A percentile compares a stretch with the other conserved stretches of the same genome.
These are phyloP conservation scores for Santalum album DNA, from an alignment of 164 flowering plant species.

Conservation along the genomic window DNA sequence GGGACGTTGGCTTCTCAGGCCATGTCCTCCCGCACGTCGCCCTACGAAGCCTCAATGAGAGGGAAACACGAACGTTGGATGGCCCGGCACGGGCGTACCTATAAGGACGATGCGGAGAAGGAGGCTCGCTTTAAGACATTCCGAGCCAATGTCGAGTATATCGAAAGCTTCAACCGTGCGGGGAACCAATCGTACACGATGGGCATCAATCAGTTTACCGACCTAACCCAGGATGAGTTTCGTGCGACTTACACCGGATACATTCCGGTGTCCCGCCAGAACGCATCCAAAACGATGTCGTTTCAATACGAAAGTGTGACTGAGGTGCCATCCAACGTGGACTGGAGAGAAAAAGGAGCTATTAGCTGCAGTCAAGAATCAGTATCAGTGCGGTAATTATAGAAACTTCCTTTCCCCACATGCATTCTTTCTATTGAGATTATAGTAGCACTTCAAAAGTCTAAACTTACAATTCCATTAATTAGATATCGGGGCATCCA, in stretches of 20 bases:
- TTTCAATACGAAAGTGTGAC: constrained; percentile 17
- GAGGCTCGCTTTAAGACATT: neutral
- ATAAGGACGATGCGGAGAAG: neutral
- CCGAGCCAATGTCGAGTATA: neutral
- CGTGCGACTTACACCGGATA: neutral
- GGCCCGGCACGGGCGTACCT: neutral
- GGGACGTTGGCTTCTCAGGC: neutral
- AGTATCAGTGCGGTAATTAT: constrained; percentile 10
- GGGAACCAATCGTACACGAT: neutral
- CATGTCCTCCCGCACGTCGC: neutral
- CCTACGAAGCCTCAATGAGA: neutral
- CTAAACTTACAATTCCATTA: neutral
- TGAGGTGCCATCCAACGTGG: constrained; percentile 1
- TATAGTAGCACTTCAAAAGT: no score
- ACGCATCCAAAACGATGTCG: neutral
- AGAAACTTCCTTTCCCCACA: neutral
- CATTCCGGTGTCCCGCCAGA: no score
- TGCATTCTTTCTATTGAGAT: no score
- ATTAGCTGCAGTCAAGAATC: constrained; percentile 10
- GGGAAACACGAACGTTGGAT: neutral
- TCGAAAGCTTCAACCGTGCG: neutral
- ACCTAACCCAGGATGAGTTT: neutral
- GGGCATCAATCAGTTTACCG: neutral
- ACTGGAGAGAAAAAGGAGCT: constrained; percentile 13
- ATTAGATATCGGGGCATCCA: no score